phyloP scores from a whole-genome alignment of 2,329 filamentous ascomycete species.

The Ilyonectria mors-panacis region DNA sequence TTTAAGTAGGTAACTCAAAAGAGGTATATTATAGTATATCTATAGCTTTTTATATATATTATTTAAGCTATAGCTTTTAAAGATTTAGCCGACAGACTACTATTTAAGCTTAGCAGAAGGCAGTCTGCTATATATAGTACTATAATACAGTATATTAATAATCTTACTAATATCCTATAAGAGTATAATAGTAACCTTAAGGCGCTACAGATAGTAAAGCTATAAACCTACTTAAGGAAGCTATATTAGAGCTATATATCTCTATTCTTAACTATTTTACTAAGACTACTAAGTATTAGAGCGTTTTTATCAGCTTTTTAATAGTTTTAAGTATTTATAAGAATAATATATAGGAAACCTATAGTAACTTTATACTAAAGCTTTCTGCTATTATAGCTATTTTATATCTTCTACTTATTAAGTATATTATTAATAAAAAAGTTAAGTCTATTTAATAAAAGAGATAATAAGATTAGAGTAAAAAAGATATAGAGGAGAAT shows the following conservation, averaged over 20 bases:
- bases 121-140: background rate
- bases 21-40: constrained; percentile 2
- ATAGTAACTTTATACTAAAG: constrained; percentile 16
- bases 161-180: background rate
- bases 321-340: constrained; percentile 9
- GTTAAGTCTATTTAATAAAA: background rate
- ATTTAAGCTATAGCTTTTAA: background rate
- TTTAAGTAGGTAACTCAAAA: background rate
- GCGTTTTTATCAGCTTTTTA: constrained; percentile 15
- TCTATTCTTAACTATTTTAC: constrained; percentile 17
- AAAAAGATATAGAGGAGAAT: constrained; percentile 3
- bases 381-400: constrained; percentile 13
- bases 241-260: background rate
- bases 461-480: background rate
- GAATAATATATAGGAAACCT: constrained; percentile 5
- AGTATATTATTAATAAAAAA: constrained; percentile 11
- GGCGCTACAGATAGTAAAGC: background rate
- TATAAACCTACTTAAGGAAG: background rate
- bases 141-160: background rate
- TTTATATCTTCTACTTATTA: constrained; percentile 7
- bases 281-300: constrained; percentile 14
- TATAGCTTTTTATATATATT: constrained; percentile 4
- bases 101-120: background rate
- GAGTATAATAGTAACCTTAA: background rate
- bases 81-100: background rate